These are phyloP conservation scores for Wallemia mellicola DNA, from an alignment of 1,284 basidiomycete species.

Conservation along the genomic window DNA sequence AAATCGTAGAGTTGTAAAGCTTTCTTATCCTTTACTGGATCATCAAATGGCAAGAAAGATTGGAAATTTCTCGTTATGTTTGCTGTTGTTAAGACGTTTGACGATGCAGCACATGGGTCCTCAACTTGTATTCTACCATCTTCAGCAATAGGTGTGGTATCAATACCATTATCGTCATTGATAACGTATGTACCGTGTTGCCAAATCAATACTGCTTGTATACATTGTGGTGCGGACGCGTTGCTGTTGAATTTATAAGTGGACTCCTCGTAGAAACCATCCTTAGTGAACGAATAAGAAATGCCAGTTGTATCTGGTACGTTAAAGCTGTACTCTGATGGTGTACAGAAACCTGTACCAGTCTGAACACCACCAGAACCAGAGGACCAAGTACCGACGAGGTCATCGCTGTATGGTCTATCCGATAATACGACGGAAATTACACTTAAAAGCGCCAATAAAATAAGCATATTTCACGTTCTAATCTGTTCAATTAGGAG, in stretches of 20 bases:
- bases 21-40: constrained; percentile 21
- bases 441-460: no score
- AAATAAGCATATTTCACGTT: no score
- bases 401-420: no score
- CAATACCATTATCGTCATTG: constrained; percentile 26
- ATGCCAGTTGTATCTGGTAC: constrained; percentile 58
- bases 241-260: constrained; percentile 61
- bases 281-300: constrained; percentile 44
- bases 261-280: constrained; percentile 55
- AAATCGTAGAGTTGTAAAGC: constrained; percentile 35
- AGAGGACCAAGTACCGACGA: constrained; percentile 58
- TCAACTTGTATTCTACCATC: constrained; percentile 79
- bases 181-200: constrained; percentile 46
- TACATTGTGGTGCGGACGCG: constrained; percentile 43
- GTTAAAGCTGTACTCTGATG: constrained; percentile 41
- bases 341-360: constrained; percentile 59
- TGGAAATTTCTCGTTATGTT: constrained; percentile 31
- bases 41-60: constrained; percentile 29
- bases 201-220: constrained; percentile 56
- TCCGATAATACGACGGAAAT: no score
- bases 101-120: constrained; percentile 53
- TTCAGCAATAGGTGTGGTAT: constrained; percentile 23
- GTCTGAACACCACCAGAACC: constrained; percentile 44
- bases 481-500: no score
- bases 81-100: constrained; percentile 56